Evolutionary conservation across 768 basidiomycete genomes (phyloP).

Genomic region (Megacollybia marginata): DNA sequence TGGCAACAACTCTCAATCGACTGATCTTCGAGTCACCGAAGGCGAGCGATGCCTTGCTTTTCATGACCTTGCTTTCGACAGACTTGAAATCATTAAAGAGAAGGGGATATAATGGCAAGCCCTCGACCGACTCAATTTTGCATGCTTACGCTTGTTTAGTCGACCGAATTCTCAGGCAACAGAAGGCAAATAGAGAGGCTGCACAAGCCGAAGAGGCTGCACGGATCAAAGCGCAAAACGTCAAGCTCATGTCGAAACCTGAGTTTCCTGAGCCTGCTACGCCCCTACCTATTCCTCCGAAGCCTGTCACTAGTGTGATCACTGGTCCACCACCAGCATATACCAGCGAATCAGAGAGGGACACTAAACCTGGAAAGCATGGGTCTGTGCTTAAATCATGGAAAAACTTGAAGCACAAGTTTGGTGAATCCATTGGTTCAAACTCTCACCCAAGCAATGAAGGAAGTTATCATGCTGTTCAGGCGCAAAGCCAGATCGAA

Average conservation of each 20-base stretch:
- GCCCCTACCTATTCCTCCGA: neutral
- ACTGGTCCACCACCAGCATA: too few relatives aligned
- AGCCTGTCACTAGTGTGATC: neutral
- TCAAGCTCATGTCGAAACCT: constrained; percentile 19
- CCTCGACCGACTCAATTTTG: neutral
- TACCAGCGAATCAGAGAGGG: too few relatives aligned
- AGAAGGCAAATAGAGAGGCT: constrained; percentile 57
- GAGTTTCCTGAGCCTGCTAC: constrained; percentile 2
- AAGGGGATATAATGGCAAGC: constrained; percentile 71
- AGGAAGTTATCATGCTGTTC: neutral
- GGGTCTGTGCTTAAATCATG: too few relatives aligned
- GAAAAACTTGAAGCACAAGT: too few relatives aligned
- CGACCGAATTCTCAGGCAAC: constrained; percentile 84
- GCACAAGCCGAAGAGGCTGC: constrained; percentile 35
- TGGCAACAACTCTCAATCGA: constrained; percentile 78
- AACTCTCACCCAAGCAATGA: too few relatives aligned
- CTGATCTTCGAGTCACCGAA: constrained; percentile 71
- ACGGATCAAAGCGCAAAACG: constrained; percentile 27
- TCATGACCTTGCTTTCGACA: constrained; percentile 92
- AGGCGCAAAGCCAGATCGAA: neutral
- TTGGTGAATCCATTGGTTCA: too few relatives aligned
- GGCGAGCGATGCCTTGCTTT: constrained; percentile 80
- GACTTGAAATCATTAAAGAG: constrained; percentile 75
- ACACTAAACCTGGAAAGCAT: too few relatives aligned
- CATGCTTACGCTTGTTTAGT: constrained; percentile 36